A percentile compares a stretch with the other conserved stretches of the same genome.
These are phyloP conservation scores for Rhodocollybia butyracea DNA, from an alignment of 768 basidiomycete genomes.

Conservation along the genomic window DNA sequence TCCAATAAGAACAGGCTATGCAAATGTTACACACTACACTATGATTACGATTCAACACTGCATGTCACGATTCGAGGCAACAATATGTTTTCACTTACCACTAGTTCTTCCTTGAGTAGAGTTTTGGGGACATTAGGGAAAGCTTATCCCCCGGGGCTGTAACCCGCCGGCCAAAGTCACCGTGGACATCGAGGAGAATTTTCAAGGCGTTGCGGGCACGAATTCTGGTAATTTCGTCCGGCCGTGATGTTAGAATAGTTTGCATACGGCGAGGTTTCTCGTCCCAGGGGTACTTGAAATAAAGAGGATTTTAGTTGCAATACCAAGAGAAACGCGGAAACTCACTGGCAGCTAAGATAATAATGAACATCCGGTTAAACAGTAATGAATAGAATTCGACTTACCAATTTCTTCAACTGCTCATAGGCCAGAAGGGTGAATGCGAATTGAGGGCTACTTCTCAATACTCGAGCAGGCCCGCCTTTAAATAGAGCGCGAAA, in stretches of 20 bases:
- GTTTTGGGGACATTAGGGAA: constrained; percentile 33
- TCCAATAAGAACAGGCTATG: constrained; percentile 1
- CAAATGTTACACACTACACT: not conserved
- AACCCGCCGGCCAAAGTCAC: constrained; percentile 75
- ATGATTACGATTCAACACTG: not conserved
- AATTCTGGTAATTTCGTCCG: constrained; percentile 83
- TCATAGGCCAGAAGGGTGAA: constrained; percentile 86
- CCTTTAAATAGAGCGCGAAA: constrained; percentile 90
- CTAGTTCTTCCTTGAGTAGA: constrained; percentile 8
- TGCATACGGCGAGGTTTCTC: constrained; percentile 63
- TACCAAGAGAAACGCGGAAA: constrained; percentile 22
- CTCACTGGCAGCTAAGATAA: constrained; percentile 43
- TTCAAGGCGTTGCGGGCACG: constrained; percentile 95
- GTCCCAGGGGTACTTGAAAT: constrained; percentile 75
- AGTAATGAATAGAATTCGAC: constrained; percentile 12
- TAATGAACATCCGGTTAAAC: not conserved
- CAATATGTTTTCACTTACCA: not conserved
- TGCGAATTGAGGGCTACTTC: constrained; percentile 92
- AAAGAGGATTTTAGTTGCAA: constrained; percentile 6
- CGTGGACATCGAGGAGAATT: constrained; percentile 84
- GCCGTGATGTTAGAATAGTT: constrained; percentile 65
- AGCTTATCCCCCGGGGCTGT: constrained; percentile 36
- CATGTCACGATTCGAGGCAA: not conserved
- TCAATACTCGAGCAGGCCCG: constrained; percentile 80
- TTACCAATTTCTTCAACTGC: constrained; percentile 59